Evolutionary conservation across 805 yeast genomes (phyloP).

Genomic region (Candida peoriensis): DNA sequence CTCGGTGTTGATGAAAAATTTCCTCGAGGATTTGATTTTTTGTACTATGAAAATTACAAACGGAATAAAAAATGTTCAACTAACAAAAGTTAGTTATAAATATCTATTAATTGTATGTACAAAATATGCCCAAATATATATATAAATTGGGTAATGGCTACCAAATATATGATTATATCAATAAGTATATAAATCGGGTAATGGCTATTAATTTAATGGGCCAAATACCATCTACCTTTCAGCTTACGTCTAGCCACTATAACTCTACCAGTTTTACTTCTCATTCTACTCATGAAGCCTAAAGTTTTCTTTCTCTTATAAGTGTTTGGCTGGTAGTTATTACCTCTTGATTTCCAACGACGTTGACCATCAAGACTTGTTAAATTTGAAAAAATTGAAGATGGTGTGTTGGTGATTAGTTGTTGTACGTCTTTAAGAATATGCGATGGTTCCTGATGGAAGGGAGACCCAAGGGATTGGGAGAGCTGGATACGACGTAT

Average conservation of each 20-base stretch:
- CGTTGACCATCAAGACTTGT: conserved; percentile 37
- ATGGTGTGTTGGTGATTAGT: conserved; percentile 7
- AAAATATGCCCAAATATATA: no score
- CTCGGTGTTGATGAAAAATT: no score
- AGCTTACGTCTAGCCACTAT: conserved; percentile 71
- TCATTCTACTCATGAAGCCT: conserved; percentile 85
- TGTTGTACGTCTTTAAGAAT: no score
- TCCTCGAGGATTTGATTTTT: no score
- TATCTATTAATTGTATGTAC: no score
- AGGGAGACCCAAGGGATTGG: conserved; percentile 21
- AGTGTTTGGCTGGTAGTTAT: conserved; percentile 92
- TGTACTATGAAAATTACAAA: no score
- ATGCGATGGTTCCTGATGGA: conserved; percentile 13
- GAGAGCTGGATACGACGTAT: conserved; percentile 15
- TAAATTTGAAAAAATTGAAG: conserved; percentile 27
- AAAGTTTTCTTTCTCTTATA: conserved; percentile 82
- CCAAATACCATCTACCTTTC: conserved; percentile 91
- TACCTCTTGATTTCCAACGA: conserved; percentile 88
- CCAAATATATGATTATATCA: no score
- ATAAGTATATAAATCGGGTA: neutral
- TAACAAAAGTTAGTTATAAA: no score
- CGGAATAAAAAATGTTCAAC: no score
- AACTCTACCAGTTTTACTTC: conserved; percentile 69
- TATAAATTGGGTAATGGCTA: neutral
- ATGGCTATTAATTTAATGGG: conserved; percentile 45